phyloP scores from a whole-genome alignment of 768 basidiomycete genomes.

The Naganishia onofrii region DNA sequence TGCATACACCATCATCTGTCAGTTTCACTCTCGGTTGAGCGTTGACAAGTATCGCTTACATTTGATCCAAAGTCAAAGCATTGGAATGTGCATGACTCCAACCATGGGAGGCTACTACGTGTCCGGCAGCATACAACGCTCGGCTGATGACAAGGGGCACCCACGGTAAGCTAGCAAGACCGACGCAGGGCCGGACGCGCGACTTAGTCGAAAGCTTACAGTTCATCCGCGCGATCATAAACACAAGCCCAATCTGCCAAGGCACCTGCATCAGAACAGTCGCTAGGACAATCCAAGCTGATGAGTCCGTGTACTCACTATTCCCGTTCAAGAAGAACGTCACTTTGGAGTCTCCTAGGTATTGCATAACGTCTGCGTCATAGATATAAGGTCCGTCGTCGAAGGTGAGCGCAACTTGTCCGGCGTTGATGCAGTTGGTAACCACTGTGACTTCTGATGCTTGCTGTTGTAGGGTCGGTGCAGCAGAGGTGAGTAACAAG shows the following conservation, averaged over 20 bases:
- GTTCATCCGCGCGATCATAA: neutral
- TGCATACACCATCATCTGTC: neutral
- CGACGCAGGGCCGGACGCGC: too few relatives aligned
- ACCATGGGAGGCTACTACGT: conserved; percentile 50
- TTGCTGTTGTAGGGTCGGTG: neutral
- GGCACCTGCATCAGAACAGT: neutral
- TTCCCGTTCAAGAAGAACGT: conserved; percentile 53
- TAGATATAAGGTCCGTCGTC: conserved; percentile 36
- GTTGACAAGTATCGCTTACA: neutral
- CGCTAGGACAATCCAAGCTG: neutral
- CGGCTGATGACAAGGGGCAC: conserved; percentile 27
- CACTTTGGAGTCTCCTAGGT: conserved; percentile 35
- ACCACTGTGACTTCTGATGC: neutral
- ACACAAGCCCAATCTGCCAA: conserved; percentile 13
- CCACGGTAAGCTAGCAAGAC: neutral
- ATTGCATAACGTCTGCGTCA: conserved; percentile 10
- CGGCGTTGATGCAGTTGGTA: conserved; percentile 11
- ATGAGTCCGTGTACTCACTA: conserved; percentile 33
- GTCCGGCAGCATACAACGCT: conserved; percentile 30
- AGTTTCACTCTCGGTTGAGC: neutral
- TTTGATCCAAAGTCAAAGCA: conserved; percentile 30
- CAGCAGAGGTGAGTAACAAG: neutral
- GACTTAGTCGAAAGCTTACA: neutral
- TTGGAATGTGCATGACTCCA: conserved; percentile 50
- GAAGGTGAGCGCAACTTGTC: conserved; percentile 48